Base-by-base conservation (phyloP, 768 basidiomycete species). In the Peribolospora kevripleyi region DNA sequence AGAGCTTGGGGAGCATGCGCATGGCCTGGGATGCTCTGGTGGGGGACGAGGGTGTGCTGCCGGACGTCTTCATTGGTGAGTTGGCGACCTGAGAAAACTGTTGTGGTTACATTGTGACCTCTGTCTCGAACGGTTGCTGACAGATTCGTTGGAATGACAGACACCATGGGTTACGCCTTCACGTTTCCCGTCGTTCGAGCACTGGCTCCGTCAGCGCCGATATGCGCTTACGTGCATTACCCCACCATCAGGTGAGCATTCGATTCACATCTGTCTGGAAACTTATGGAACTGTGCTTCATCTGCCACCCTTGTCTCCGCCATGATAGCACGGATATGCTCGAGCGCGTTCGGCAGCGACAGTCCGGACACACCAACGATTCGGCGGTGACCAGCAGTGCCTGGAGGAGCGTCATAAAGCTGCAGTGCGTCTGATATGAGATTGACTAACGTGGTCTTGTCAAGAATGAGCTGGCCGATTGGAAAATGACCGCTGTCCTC, bases 131-230 rank as follows among this genome's bases (percentile, higher is more conserved):
- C 36, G 46, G 9, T 51, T 48, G 10, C 25, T 51, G 49, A 55
- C 11, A 55, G 51, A 51, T 52, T 5, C 14, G 11, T 37, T 42
- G 9, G 13, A 10, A 10, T 49, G 48, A 3, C 61, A 93, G 91
- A 98, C 65, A 86, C 88, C 0, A 97, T 97, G 90, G 93, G 93
- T 39, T 93, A 88, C 61, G 87, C 88, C 0, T 95, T 95, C 64
- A 85, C 86, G 2, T 87, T 84, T 66, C 85, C 81, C 13, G 69
- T 82, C 40, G 79, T 88, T 6, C 68, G 75, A 0, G 67, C 77
- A 52, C 63, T 91, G 2, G 73, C 76, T 11, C 67, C 68, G 0
- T 39, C 71, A 11, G 73, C 85, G 46, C 79, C 83, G 3, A 74
- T 91, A 36, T 87, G 82, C 7, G 82, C 87, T 39, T 98, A 97